Percentiles rank a stretch among this genome's conserved stretches.
Evolutionary conservation across 164 flowering plant genomes (phyloP).

Genomic region (Vitis labrusca): DNA sequence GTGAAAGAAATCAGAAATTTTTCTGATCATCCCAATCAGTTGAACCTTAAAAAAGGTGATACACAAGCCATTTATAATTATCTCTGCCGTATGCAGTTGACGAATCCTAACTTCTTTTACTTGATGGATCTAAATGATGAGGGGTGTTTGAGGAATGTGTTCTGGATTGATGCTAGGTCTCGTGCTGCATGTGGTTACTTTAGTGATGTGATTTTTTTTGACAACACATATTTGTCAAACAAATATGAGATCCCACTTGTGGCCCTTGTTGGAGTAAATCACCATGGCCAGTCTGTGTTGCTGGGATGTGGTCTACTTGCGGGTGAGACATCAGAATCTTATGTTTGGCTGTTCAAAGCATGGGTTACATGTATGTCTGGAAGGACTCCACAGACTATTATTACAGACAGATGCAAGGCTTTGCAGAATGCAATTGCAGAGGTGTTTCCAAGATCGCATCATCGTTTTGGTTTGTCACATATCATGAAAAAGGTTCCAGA

Average conservation of each 20-base stretch:
- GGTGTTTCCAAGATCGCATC: slow-evolving; percentile 61
- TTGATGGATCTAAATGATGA: slow-evolving; percentile 41
- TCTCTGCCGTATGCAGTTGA: slow-evolving; percentile 44
- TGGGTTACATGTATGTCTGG: slow-evolving; percentile 58
- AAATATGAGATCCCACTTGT: slow-evolving; percentile 50
- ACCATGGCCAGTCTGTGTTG: slow-evolving; percentile 44
- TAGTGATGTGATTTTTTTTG: slow-evolving; percentile 38
- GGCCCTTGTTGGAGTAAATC: slow-evolving; percentile 43
- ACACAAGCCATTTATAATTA: slow-evolving; percentile 39
- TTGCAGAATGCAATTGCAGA: slow-evolving; percentile 51
- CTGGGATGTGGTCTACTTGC: slow-evolving; percentile 50
- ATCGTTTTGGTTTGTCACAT: slow-evolving; percentile 49
- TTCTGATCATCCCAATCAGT: slow-evolving; percentile 20
- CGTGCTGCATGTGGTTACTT: slow-evolving; percentile 44
- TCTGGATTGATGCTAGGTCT: slow-evolving; percentile 45
- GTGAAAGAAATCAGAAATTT: slow-evolving; percentile 20
- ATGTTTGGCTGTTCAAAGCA: slow-evolving; percentile 59
- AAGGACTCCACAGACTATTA: slow-evolving; percentile 51
- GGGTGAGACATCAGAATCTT: slow-evolving; percentile 47
- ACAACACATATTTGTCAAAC: slow-evolving; percentile 34
- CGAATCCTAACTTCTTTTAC: slow-evolving; percentile 44
- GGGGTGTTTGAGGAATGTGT: slow-evolving; percentile 36
- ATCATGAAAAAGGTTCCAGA: slow-evolving; percentile 59
- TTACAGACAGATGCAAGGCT: slow-evolving; percentile 50
- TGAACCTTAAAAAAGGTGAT: slow-evolving; percentile 43